Percentiles rank a stretch among this genome's conserved stretches.
Evolutionary conservation across 2,329 filamentous ascomycete species (phyloP).

Genomic region (Lecanicillium sp.): DNA sequence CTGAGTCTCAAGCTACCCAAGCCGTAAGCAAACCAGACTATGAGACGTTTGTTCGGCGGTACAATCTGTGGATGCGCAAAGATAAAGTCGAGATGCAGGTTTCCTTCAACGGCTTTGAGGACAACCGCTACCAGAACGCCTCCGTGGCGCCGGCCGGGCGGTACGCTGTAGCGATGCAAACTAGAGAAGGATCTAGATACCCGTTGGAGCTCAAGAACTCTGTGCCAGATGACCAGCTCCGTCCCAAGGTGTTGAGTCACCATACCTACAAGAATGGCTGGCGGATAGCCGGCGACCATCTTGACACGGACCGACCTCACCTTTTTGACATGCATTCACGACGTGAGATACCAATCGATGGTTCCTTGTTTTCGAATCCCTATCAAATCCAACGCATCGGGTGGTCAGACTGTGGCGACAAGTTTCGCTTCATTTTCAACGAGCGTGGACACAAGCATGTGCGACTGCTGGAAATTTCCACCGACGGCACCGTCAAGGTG

Average conservation of each 20-base stretch:
- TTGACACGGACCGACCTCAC: constrained; percentile 8
- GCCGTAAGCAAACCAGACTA: background rate
- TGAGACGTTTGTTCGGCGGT: background rate
- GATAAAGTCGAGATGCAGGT: background rate
- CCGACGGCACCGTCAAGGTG: constrained; percentile 3
- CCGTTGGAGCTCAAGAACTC: background rate
- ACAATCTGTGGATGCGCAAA: constrained; percentile 1
- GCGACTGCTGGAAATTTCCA: constrained; percentile 3
- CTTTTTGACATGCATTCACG: constrained; percentile 7
- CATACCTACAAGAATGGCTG: background rate
- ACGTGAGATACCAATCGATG: constrained; percentile 6
- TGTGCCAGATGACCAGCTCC: background rate
- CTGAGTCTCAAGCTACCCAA: background rate
- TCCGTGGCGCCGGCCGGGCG: background rate
- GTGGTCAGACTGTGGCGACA: constrained; percentile 7
- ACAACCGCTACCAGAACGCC: background rate
- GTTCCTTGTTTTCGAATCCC: constrained; percentile 9
- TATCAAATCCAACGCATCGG: constrained; percentile 7
- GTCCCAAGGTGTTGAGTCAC: background rate
- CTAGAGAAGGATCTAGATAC: background rate
- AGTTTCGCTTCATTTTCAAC: constrained; percentile 12
- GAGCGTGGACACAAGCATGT: constrained; percentile 12
- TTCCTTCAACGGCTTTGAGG: constrained; percentile 1
- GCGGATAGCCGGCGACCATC: background rate
- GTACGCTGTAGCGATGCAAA: background rate